Conservation (phyloP, 1,139 yeast genomes). For the Candida neerlandica region DNA sequence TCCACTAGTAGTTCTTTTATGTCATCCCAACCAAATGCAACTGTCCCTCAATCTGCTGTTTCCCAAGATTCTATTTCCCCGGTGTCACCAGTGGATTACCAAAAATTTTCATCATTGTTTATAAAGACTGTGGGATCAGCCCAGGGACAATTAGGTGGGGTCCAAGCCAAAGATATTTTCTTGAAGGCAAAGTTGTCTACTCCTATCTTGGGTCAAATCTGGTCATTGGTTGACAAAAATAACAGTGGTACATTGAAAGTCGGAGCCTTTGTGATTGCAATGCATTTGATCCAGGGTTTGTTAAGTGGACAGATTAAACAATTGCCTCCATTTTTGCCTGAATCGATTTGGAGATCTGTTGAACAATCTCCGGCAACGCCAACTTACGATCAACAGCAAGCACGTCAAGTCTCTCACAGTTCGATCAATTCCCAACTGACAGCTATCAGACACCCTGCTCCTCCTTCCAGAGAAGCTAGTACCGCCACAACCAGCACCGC, state of each 20-base stretch:
- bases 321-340: constrained; percentile 73
- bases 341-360: constrained; percentile 64
- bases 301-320: constrained; percentile 67
- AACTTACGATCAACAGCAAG: not conserved
- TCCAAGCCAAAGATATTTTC: constrained; percentile 80
- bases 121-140: constrained; percentile 68
- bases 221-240: constrained; percentile 83
- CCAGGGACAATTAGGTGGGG: constrained; percentile 59
- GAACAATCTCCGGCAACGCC: constrained; percentile 16
- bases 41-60: constrained; percentile 34
- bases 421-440: constrained; percentile 55
- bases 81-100: constrained; percentile 64
- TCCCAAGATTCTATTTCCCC: constrained; percentile 57
- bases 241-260: constrained; percentile 71
- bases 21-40: constrained; percentile 50
- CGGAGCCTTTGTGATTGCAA: constrained; percentile 84
- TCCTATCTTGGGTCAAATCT: constrained; percentile 76
- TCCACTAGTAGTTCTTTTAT: constrained; percentile 46
- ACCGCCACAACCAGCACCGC: constrained; percentile 8
- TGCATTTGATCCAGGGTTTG: constrained; percentile 89
- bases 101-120: constrained; percentile 73
- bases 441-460: constrained; percentile 36
- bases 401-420: constrained; percentile 45
- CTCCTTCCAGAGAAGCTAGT: constrained; percentile 18
- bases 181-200: constrained; percentile 84